Evolutionary conservation across 495 filamentous ascomycete species (phyloP), one percentile per base, ranked within the genome.

Genomic region (Aspergillus coremiiformis): DNA sequence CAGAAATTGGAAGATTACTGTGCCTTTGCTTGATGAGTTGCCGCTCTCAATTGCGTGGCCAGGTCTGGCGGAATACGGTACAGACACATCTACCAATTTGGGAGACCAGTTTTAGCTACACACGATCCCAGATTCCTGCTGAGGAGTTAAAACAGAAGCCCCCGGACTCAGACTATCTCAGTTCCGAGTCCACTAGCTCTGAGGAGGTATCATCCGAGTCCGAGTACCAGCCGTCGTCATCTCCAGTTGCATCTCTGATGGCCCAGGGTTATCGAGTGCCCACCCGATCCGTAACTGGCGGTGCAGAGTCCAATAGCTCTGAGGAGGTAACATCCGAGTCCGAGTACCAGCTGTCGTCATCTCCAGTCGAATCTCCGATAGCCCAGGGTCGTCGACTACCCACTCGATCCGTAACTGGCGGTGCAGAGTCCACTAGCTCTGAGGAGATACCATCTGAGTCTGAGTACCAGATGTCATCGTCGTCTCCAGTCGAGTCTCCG

Each of bases 61-160:
- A 73, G 39, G 56, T 58, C 23, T 75, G 59, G 67, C 57, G 65
- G 29, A 66, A 71, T 52, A 22, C 45, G 12, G 49, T 41, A 6
- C 56, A 46, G n/a, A 43, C 43, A 10, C 7, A 58, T 1, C 30
- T 67, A 32, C 57, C n/a, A 22, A 53, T 44, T 17, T 71, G 52
- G 64, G 32, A 48, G 10, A 60, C 59, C 0, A 61, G 47, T 30
- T 68, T 64, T 37, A 56, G 62, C 23, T 33, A 54, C 33, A 55
- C 51, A 2, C 54, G 51, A 12, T 61, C 57, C 7, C 33, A 61
- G 23, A 61, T 66, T 20, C 55, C 65, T 0, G 44, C 53, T 9
- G 22, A 47, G 12, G 56, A 57, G 30, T 35, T 64, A 30, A 46
- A 54, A 30, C 4, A 27, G 8, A 27, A 4, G 4, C 24, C 24